These are phyloP conservation scores for Samsoniella hepiali DNA, from an alignment of 2,329 filamentous ascomycete species.

Conservation along the genomic window DNA sequence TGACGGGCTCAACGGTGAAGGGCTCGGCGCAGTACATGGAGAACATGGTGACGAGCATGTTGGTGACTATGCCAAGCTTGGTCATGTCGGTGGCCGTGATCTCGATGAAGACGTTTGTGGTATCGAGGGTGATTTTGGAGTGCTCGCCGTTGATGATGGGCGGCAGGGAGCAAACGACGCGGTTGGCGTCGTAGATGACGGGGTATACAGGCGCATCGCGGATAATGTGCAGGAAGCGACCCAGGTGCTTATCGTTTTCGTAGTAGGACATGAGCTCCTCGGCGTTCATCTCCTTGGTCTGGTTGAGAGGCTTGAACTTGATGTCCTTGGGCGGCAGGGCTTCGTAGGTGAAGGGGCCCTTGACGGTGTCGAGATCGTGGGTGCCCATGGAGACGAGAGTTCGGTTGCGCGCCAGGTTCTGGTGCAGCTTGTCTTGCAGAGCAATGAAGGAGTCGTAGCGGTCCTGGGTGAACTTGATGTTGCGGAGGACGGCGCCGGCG, in stretches of 20 bases:
- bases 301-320: slow-evolving; percentile 86
- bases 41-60: slow-evolving; percentile 98
- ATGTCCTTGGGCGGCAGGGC: slow-evolving; percentile 89
- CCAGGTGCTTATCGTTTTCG: slow-evolving; percentile 88
- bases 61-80: slow-evolving; percentile 92
- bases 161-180: slow-evolving; percentile 84
- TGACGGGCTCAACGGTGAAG: slow-evolving; percentile 91
- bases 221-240: slow-evolving; percentile 90
- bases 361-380: slow-evolving; percentile 88
- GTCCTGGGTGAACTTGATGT: slow-evolving; percentile 86
- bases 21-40: slow-evolving; percentile 82
- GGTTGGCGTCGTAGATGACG: slow-evolving; percentile 88
- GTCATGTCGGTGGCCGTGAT: slow-evolving; percentile 94
- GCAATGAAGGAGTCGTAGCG: slow-evolving; percentile 97
- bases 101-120: slow-evolving; percentile 93
- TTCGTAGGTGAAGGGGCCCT: slow-evolving; percentile 96
- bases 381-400: slow-evolving; percentile 97
- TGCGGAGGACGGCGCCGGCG: slow-evolving; percentile 82
- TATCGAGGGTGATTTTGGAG: slow-evolving; percentile 91
- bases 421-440: slow-evolving; percentile 96
- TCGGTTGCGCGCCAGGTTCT: slow-evolving; percentile 88
- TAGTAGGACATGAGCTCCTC: slow-evolving; percentile 93
- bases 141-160: slow-evolving; percentile 98
- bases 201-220: slow-evolving; percentile 91
- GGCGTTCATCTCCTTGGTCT: slow-evolving; percentile 81